Evolutionary conservation across 2,329 filamentous ascomycete species (phyloP).

Genomic region (Beauveria asiatica): DNA sequence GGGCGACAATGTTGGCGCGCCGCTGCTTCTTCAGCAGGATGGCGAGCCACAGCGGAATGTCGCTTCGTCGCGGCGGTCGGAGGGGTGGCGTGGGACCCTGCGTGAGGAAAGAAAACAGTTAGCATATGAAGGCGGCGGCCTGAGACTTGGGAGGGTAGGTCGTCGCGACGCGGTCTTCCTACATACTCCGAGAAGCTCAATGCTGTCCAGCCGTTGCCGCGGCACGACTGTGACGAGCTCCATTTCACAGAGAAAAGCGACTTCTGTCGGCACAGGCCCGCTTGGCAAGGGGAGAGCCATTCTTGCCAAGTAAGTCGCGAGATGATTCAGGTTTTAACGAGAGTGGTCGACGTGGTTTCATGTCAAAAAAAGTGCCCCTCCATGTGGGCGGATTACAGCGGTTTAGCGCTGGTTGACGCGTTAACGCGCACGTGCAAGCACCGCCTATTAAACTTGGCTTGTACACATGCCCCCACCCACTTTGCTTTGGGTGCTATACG

Average conservation of each 20-base stretch:
- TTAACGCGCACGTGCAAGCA: too few species aligned
- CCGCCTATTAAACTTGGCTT: too few species aligned
- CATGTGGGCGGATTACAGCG: too few species aligned
- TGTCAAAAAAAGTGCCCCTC: background rate
- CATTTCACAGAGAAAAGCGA: constrained; percentile 95
- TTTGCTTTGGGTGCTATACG: too few species aligned
- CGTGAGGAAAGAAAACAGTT: background rate
- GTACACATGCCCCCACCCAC: too few species aligned
- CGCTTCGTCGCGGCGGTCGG: constrained; percentile 69
- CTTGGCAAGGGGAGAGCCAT: constrained; percentile 45
- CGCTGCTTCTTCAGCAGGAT: constrained; percentile 90
- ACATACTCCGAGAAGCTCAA: constrained; percentile 78
- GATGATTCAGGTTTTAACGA: background rate
- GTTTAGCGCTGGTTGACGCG: too few species aligned
- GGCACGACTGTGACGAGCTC: constrained; percentile 89
- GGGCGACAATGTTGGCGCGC: constrained; percentile 85
- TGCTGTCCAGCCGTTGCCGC: constrained; percentile 77
- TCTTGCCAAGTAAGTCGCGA: background rate
- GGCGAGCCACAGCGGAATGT: constrained; percentile 88
- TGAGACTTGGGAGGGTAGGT: constrained; percentile 10
- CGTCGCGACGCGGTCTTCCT: constrained; percentile 12
- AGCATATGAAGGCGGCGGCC: background rate
- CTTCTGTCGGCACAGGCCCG: constrained; percentile 72
- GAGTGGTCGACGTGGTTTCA: background rate
- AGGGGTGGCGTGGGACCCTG: constrained; percentile 73